These are phyloP conservation scores for Leccinum arenicola DNA, from an alignment of 768 basidiomycete genomes.

Conservation along the genomic window DNA sequence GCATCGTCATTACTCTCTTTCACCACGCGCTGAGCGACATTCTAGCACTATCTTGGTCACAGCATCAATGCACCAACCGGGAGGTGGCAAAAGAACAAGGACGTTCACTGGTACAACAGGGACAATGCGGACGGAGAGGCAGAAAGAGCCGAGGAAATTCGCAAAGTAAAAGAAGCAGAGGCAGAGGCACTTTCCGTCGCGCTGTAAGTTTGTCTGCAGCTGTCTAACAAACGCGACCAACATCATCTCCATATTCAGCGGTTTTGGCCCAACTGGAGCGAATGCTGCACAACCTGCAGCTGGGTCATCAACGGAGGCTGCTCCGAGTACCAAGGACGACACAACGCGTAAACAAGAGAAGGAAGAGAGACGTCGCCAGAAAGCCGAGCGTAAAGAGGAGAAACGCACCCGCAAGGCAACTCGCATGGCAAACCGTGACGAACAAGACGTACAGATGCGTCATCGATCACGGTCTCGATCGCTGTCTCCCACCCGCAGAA, in stretches of 20 bases:
- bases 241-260: constrained; percentile 43
- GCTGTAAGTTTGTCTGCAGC: constrained; percentile 46
- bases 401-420: constrained; percentile 56
- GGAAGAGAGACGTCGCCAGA: constrained; percentile 50
- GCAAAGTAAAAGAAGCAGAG: constrained; percentile 81
- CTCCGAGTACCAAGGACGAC: constrained; percentile 28
- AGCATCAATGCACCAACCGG: constrained; percentile 94
- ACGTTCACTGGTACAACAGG: constrained; percentile 92
- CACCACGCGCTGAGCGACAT: constrained; percentile 1
- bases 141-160: constrained; percentile 70
- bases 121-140: constrained; percentile 44
- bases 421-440: constrained; percentile 37
- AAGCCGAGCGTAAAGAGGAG: constrained; percentile 57
- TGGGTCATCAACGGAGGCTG: constrained; percentile 19
- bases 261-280: constrained; percentile 60
- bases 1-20: constrained; percentile 9
- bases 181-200: constrained; percentile 84
- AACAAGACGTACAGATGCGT: constrained; percentile 25
- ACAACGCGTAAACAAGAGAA: constrained; percentile 36
- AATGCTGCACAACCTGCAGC: constrained; percentile 24
- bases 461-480: constrained; percentile 34
- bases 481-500: constrained; percentile 31
- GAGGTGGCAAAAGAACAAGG: constrained; percentile 97
- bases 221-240: constrained; percentile 3
- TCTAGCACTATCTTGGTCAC: constrained; percentile 90